phyloP scores from a whole-genome alignment of 2,329 filamentous ascomycete genomes.

The Talaromyces atroroseus region DNA sequence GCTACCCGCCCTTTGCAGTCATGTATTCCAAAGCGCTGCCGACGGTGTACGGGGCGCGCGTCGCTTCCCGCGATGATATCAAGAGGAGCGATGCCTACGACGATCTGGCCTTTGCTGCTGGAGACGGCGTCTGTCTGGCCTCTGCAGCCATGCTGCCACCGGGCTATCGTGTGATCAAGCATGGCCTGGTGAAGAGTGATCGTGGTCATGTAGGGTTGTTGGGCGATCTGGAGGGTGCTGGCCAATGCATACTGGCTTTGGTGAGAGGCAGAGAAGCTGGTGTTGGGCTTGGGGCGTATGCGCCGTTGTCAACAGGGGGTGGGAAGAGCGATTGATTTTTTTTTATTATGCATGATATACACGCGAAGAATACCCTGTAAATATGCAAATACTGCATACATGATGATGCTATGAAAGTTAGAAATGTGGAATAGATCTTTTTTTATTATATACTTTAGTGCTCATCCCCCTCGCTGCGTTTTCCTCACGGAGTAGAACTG shows the following conservation, averaged over 20 bases:
- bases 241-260: conserved; percentile 65
- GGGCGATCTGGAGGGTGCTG: conserved; percentile 77
- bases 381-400: background rate
- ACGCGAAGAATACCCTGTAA: conserved; percentile 1
- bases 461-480: too few species aligned
- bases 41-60: conserved; percentile 75
- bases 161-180: conserved; percentile 68
- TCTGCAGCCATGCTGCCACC: conserved; percentile 77
- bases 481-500: too few species aligned
- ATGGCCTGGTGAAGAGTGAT: conserved; percentile 72
- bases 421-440: too few species aligned
- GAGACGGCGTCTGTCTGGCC: conserved; percentile 84
- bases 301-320: too few species aligned
- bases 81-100: conserved; percentile 74
- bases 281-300: conserved; percentile 56
- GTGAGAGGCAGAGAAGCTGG: conserved; percentile 63
- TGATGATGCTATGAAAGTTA: too few species aligned
- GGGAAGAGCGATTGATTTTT: background rate
- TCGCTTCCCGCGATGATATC: conserved; percentile 68
- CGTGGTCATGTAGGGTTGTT: conserved; percentile 82
- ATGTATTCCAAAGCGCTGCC: conserved; percentile 84
- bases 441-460: too few species aligned
- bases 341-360: background rate
- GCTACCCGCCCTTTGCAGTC: conserved; percentile 74
- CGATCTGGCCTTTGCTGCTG: conserved; percentile 76